Base-by-base conservation (phyloP, 768 basidiomycete species). In the Tulasnella sp. region DNA sequence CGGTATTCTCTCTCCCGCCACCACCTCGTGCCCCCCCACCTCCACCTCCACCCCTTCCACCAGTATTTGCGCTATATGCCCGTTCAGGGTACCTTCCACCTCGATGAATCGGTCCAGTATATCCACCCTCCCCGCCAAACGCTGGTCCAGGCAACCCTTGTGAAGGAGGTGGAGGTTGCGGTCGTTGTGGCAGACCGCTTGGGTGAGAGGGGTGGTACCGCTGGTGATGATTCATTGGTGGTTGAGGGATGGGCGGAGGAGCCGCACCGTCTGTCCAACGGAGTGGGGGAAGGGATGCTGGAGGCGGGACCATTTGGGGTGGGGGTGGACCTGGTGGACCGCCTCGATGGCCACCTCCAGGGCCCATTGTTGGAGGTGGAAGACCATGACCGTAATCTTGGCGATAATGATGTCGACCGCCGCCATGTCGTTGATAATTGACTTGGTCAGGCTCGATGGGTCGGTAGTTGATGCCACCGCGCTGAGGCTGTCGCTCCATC, bases 11-110 rank as follows among this genome's bases (percentile, higher is more conserved):
- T 14, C 12, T 34, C 36, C 62, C 14, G 0, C 62, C 62, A 6
- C 46, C 46, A 5, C 42, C 19, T 19, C 75, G 31, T 38, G 31
- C 16, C 5, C 14, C 34, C 39, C 52, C 44, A 27, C 44, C 36
- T 3, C 46, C 75, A 8, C 75, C 46, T 5, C 31, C 46, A 1
- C 56, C 39, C 36, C 56, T 46, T 5, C 48, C 75, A 76, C n/a
- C 21, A 0, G 19, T 6, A 58, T n/a, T 24, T 46, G 75, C 39
- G 58, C 34, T 27, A 39, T 79, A 79, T 1, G 78, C 42, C n/a
- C 71, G 36, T n/a, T 79, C 78, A 44, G 78, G 78, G n/a, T 73
- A 74, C 36, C 52, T 38, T 19, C 78, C 78, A 46, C 78, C 78
- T 27, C 78, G 78, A 16, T 46, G 40, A 12, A 79, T 46, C 71